These are phyloP conservation scores for Paramarasmius palmivorus DNA, from an alignment of 1,284 basidiomycete species.

Conservation along the genomic window DNA sequence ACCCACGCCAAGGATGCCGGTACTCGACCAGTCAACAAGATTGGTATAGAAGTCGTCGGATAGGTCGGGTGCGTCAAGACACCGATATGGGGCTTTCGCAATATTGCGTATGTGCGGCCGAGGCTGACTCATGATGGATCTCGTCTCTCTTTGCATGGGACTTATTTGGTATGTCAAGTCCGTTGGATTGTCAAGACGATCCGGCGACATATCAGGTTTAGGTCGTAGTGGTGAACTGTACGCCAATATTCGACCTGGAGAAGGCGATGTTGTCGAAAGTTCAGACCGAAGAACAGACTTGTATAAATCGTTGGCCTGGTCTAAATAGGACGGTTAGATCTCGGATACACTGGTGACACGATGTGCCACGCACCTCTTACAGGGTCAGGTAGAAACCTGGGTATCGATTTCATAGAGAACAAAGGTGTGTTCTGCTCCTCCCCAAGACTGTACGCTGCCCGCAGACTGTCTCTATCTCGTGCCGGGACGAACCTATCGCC, in stretches of 20 bases:
- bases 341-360: not conserved
- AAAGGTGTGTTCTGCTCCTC: not conserved
- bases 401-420: not conserved
- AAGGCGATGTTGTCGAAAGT: not conserved
- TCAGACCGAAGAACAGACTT: not conserved
- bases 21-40: conserved; percentile 97
- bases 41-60: conserved; percentile 98
- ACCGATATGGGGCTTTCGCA: conserved; percentile 94
- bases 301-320: conserved; percentile 4
- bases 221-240: not conserved
- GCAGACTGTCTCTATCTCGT: not conserved
- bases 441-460: not conserved
- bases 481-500: not conserved
- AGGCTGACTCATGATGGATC: conserved; percentile 1
- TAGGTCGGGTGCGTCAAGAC: conserved; percentile 94
- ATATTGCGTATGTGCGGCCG: conserved; percentile 61
- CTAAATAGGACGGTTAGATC: not conserved
- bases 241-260: not conserved
- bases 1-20: conserved; percentile 92
- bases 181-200: conserved; percentile 1
- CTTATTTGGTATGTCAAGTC: conserved; percentile 4
- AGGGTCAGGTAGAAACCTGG: not conserved
- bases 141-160: not conserved
- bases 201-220: not conserved
- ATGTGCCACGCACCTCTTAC: not conserved